Conservation (phyloP, 1,284 basidiomycete genomes). For the Malassezia sp. region DNA sequence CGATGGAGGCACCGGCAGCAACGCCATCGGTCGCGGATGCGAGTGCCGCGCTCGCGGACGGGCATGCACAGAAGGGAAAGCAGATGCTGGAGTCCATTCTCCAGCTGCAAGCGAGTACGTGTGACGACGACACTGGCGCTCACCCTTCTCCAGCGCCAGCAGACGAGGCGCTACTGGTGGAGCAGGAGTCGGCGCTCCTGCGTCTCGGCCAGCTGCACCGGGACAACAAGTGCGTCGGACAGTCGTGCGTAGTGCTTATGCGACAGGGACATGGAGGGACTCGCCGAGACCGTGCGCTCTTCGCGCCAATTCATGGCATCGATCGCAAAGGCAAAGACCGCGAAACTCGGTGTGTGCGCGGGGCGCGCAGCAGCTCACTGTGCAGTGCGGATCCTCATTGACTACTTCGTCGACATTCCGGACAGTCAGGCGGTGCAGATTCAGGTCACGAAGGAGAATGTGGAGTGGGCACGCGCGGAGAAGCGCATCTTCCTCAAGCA, state of each 20-base stretch:
- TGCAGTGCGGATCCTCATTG: slow-evolving; percentile 66
- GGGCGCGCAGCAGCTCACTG: no score
- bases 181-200: slow-evolving; percentile 75
- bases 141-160: slow-evolving; percentile 14
- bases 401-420: slow-evolving; percentile 70
- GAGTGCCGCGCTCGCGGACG: slow-evolving; percentile 31
- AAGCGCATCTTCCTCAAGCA: slow-evolving; percentile 93
- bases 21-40: slow-evolving; percentile 28
- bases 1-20: slow-evolving; percentile 8
- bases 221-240: slow-evolving; percentile 60
- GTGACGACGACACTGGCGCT: not conserved
- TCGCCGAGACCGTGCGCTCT: slow-evolving; percentile 74
- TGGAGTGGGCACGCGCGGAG: slow-evolving; percentile 80
- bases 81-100: slow-evolving; percentile 37
- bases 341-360: slow-evolving; percentile 70
- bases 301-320: slow-evolving; percentile 83
- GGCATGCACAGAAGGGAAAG: slow-evolving; percentile 27
- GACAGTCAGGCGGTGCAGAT: slow-evolving; percentile 70
- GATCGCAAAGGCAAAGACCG: slow-evolving; percentile 94
- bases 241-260: not conserved
- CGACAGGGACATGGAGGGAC: slow-evolving; percentile 68
- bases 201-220: slow-evolving; percentile 79
- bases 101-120: slow-evolving; percentile 13
- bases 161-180: slow-evolving; percentile 58
- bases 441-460: slow-evolving; percentile 73